Percentiles rank a stretch among this genome's conserved stretches.
Conservation (phyloP, 176 grass and related monocot species). For the Eremochloa ophiuroides region DNA sequence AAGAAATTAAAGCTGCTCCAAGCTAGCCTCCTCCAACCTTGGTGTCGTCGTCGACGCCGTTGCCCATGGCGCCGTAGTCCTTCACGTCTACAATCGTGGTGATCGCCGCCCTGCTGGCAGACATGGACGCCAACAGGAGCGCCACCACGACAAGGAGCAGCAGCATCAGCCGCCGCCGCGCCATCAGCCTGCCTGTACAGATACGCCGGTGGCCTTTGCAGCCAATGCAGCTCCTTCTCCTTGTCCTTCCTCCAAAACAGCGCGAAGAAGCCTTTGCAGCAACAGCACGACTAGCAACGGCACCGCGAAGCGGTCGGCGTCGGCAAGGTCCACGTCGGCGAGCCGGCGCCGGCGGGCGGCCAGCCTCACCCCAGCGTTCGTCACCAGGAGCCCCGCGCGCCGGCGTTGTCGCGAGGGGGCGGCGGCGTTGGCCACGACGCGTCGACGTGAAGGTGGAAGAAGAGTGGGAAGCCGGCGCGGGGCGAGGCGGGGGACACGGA, state of each 20-base stretch:
- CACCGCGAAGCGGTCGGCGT: not conserved
- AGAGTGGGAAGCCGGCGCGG: not conserved
- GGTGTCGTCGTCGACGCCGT: conserved; percentile 37
- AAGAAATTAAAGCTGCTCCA: not conserved
- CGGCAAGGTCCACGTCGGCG: no score
- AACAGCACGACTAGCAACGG: not conserved
- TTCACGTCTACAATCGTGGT: conserved; percentile 4
- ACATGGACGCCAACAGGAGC: not conserved
- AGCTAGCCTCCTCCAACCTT: not conserved
- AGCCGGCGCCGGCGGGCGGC: no score
- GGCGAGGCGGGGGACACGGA: not conserved
- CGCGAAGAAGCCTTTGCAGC: not conserved
- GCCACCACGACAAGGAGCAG: not conserved
- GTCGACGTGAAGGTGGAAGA: not conserved
- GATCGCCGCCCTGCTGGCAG: not conserved
- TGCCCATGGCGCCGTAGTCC: conserved; percentile 38
- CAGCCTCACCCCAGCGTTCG: no score
- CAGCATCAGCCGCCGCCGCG: not conserved
- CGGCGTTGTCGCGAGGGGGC: no score
- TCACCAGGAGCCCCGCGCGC: no score
- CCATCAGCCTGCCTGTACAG: not conserved
- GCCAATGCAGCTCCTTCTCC: not conserved
- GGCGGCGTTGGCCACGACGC: not conserved
- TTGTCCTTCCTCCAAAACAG: not conserved
- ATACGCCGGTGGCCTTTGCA: not conserved